Conservation (phyloP, 805 yeast genomes). For the Monosporozyma unispora region DNA sequence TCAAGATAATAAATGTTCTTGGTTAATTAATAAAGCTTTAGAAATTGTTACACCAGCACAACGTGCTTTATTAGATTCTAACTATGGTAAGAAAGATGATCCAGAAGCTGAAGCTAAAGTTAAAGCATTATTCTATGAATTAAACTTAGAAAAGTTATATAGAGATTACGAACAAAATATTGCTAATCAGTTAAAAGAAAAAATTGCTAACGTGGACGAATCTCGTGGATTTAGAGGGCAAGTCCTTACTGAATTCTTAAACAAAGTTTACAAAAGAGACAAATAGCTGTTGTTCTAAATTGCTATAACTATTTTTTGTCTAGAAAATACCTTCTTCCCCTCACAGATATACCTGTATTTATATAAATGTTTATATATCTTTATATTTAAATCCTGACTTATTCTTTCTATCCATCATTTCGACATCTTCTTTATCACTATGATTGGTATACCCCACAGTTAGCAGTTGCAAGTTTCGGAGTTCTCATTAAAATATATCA, state of each 20-base stretch:
- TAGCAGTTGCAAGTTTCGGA: neutral
- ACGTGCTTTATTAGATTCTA: slow-evolving; percentile 69
- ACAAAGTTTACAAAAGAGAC: slow-evolving; percentile 88
- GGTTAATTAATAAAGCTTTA: slow-evolving; percentile 93
- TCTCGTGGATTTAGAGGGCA: slow-evolving; percentile 85
- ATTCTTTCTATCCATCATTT: neutral
- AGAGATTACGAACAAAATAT: slow-evolving; percentile 73
- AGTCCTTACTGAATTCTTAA: slow-evolving; percentile 76
- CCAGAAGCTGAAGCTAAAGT: slow-evolving; percentile 48
- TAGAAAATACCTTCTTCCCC: neutral
- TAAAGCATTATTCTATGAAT: slow-evolving; percentile 63
- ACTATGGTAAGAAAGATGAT: slow-evolving; percentile 81
- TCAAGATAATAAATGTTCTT: slow-evolving; percentile 95
- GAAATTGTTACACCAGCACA: slow-evolving; percentile 70
- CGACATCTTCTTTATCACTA: neutral
- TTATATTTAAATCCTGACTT: no score
- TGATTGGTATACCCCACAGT: neutral
- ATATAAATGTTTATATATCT: neutral
- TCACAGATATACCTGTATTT: neutral
- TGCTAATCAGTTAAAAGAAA: slow-evolving; percentile 52
- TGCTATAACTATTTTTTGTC: no score
- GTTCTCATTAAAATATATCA: neutral
- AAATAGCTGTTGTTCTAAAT: slow-evolving; percentile 49
- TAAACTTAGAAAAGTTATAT: slow-evolving; percentile 64
- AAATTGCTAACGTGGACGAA: slow-evolving; percentile 74